phyloP scores from a whole-genome alignment of 306 rosid genomes.

The Abrus pulchellus region DNA sequence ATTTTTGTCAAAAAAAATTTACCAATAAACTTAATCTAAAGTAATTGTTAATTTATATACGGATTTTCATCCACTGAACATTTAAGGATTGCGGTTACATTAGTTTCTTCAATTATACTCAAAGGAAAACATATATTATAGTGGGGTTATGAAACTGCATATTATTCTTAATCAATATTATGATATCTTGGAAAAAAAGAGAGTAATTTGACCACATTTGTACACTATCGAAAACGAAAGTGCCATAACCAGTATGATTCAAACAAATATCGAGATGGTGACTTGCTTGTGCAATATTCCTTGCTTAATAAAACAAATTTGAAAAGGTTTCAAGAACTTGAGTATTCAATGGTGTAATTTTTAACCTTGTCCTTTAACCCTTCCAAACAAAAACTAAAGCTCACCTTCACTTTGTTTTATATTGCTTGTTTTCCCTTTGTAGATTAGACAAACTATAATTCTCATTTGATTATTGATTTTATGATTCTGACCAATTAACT shows the following conservation, averaged over 20 bases:
- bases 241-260: constrained; percentile 28
- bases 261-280: constrained; percentile 1
- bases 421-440: constrained; percentile 2
- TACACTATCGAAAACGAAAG: background rate
- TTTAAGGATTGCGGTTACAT: constrained; percentile 3
- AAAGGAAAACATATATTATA: constrained; percentile 26
- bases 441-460: constrained; percentile 22
- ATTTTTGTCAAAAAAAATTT: too few relatives aligned
- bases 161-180: constrained; percentile 38
- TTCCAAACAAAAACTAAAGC: constrained; percentile 35
- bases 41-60: background rate
- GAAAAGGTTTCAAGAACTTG: constrained; percentile 35
- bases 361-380: constrained; percentile 41
- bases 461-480: background rate
- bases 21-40: too few relatives aligned
- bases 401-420: constrained; percentile 13
- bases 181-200: constrained; percentile 40
- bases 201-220: constrained; percentile 41
- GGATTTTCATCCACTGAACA: background rate
- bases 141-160: background rate
- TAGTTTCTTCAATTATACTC: constrained; percentile 53
- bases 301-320: constrained; percentile 35
- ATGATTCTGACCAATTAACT: constrained; percentile 41
- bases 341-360: constrained; percentile 38
- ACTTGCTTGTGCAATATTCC: constrained; percentile 42